These are phyloP conservation scores for Lizanozyma gosingica DNA, from an alignment of 1,139 yeast species.

Conservation along the genomic window DNA sequence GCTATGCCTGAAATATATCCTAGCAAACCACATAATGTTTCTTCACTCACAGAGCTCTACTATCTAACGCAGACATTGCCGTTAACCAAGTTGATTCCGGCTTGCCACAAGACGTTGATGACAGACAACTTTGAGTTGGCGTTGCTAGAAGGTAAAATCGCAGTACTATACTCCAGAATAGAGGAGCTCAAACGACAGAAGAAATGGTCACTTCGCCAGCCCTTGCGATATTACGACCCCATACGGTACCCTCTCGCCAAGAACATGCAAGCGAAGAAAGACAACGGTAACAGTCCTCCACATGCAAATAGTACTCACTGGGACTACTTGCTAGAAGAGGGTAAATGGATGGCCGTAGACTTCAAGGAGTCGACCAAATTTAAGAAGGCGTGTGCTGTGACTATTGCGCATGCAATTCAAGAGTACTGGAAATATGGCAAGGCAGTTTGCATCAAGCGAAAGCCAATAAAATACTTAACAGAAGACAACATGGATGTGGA, in stretches of 20 bases:
- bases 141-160: slow-evolving; percentile 83
- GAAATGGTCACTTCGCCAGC: slow-evolving; percentile 90
- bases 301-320: slow-evolving; percentile 38
- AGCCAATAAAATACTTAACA: slow-evolving; percentile 21
- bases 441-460: slow-evolving; percentile 49
- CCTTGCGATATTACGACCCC: slow-evolving; percentile 65
- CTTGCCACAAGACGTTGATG: slow-evolving; percentile 77
- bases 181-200: slow-evolving; percentile 85
- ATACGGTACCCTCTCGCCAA: background rate
- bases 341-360: slow-evolving; percentile 78
- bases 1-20: slow-evolving; percentile 39
- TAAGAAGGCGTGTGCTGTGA: slow-evolving; percentile 61
- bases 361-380: slow-evolving; percentile 62
- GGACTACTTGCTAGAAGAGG: slow-evolving; percentile 71
- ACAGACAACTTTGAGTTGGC: slow-evolving; percentile 84
- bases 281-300: background rate
- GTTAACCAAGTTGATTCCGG: slow-evolving; percentile 66
- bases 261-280: background rate
- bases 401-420: slow-evolving; percentile 59
- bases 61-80: slow-evolving; percentile 87
- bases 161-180: slow-evolving; percentile 85
- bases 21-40: slow-evolving; percentile 30
- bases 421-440: slow-evolving; percentile 79
- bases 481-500: slow-evolving; percentile 6
- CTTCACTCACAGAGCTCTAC: slow-evolving; percentile 78